Percentiles rank a stretch among this genome's conserved stretches.
phyloP scores from a whole-genome alignment of 192 early-diverging fungal genomes.

The Cladochytrium replicatum region DNA sequence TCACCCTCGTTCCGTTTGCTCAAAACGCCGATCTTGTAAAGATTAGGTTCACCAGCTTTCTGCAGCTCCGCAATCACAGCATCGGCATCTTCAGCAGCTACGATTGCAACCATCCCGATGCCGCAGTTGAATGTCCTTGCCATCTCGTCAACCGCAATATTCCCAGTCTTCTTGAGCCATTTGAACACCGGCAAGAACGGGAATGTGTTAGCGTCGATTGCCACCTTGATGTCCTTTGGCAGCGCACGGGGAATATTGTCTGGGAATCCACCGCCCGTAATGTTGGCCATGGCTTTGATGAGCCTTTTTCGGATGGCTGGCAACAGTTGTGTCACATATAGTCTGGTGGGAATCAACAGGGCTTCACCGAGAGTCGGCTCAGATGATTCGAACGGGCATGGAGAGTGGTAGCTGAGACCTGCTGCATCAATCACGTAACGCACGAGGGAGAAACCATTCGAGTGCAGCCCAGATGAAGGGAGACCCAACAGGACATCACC shows the following conservation, averaged over 20 bases:
- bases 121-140: conserved; percentile 98
- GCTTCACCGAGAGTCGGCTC: conserved; percentile 64
- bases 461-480: conserved; percentile 93
- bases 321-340: conserved; percentile 90
- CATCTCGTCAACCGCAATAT: conserved; percentile 75
- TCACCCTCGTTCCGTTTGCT: conserved; percentile 1
- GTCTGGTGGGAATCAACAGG: conserved; percentile 85
- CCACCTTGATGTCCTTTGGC: conserved; percentile 69
- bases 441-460: conserved; percentile 98
- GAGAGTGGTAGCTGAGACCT: conserved; percentile 61
- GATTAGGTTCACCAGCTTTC: conserved; percentile 48
- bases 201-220: conserved; percentile 74
- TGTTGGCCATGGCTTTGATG: conserved; percentile 96
- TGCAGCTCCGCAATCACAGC: conserved; percentile 49
- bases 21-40: conserved; percentile 64
- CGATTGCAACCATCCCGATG: conserved; percentile 94
- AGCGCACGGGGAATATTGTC: conserved; percentile 97
- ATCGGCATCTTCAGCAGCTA: conserved; percentile 48
- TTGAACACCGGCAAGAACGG: conserved; percentile 84
- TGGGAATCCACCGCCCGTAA: conserved; percentile 96
- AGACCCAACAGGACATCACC: conserved; percentile 86
- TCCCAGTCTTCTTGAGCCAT: conserved; percentile 84
- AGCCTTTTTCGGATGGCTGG: conserved; percentile 61
- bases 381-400: conserved; percentile 72
- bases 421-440: conserved; percentile 67